Conservation (phyloP, 768 basidiomycete species). For the Trametes cingulata region DNA sequence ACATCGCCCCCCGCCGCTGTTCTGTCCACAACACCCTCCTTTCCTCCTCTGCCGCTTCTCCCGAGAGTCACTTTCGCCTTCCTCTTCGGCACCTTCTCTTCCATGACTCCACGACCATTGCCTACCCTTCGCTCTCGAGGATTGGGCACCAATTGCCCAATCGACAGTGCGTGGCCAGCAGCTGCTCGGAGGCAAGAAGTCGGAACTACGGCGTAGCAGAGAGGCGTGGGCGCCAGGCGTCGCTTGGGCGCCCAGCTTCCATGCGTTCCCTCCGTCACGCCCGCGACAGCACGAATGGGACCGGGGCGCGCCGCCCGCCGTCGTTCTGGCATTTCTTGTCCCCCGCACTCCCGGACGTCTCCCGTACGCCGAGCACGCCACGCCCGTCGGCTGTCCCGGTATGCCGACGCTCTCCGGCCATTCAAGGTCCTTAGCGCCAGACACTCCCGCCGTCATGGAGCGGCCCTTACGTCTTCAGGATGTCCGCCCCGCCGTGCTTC, state of each 20-base stretch:
- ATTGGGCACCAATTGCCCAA: no score
- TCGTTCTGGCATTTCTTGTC: background rate
- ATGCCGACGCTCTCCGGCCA: background rate
- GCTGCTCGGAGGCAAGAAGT: background rate
- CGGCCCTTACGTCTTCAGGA: background rate
- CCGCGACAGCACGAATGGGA: constrained; percentile 14
- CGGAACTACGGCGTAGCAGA: background rate
- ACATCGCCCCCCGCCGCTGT: constrained; percentile 5
- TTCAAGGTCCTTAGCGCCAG: background rate
- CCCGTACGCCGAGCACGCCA: background rate
- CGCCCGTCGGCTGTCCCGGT: background rate
- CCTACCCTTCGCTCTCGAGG: background rate
- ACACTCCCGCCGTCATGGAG: background rate
- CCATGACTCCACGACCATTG: background rate
- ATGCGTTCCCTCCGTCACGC: constrained; percentile 6
- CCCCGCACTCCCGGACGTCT: background rate
- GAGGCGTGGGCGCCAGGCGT: background rate
- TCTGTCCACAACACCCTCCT: background rate
- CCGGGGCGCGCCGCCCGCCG: constrained; percentile 1
- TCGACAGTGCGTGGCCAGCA: background rate
- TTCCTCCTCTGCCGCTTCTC: background rate
- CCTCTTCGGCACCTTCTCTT: background rate
- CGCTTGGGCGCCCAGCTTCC: constrained; percentile 12
- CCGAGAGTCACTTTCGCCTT: background rate
- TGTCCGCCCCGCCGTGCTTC: background rate